Conservation (phyloP, 176 grass and related monocot species). For the Zoysia japonica region DNA sequence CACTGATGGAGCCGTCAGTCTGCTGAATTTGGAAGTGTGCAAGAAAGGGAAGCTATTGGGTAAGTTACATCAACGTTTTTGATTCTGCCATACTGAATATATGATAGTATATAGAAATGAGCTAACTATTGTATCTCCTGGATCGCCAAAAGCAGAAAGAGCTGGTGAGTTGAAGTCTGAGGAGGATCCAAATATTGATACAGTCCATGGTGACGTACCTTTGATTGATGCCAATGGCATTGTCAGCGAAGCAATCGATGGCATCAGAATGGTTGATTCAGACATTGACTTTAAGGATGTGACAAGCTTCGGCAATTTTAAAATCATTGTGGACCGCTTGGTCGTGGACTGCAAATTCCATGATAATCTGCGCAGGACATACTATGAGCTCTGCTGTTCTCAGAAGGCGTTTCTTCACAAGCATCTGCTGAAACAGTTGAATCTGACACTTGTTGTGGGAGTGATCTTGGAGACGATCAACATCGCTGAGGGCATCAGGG, state of each 20-base stretch:
- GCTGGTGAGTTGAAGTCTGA: conserved; percentile 1
- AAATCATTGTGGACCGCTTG: conserved; percentile 36
- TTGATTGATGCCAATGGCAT: neutral
- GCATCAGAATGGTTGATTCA: conserved; percentile 35
- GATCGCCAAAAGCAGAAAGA: neutral
- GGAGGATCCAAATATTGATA: conserved; percentile 8
- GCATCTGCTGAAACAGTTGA: conserved; percentile 37
- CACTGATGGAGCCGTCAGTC: conserved; percentile 34
- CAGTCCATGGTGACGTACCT: neutral
- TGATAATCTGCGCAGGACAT: conserved; percentile 21
- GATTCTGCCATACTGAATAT: neutral
- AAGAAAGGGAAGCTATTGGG: conserved; percentile 32
- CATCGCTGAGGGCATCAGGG: conserved; percentile 39
- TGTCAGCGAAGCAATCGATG: conserved; percentile 17
- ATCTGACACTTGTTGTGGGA: conserved; percentile 26
- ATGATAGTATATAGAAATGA: neutral
- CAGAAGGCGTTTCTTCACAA: conserved; percentile 48
- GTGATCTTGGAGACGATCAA: conserved; percentile 52
- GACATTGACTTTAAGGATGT: conserved; percentile 6
- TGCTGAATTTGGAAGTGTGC: conserved; percentile 20
- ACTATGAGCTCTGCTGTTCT: conserved; percentile 46
- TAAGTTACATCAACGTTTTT: conserved; percentile 27
- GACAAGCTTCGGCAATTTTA: conserved; percentile 34
- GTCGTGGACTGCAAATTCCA: conserved; percentile 42
- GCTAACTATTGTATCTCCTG: conserved; percentile 9